These are phyloP conservation scores for Hypoxylon sp. DNA, from an alignment of 2,329 filamentous ascomycete species.

Conservation along the genomic window DNA sequence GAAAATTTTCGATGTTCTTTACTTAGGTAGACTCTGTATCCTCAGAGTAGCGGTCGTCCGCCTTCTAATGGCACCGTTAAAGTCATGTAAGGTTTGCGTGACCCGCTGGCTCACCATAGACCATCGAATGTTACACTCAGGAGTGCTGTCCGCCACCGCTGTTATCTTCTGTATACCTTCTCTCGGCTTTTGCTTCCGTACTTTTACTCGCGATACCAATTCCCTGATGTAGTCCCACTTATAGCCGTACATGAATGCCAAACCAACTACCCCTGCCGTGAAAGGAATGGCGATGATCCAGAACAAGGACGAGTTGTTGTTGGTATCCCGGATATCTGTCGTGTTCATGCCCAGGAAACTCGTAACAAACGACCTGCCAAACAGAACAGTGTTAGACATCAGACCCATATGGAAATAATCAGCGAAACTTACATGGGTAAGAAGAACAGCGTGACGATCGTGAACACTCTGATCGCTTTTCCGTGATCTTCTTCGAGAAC, in stretches of 20 bases:
- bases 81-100: too few relatives aligned
- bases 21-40: not conserved
- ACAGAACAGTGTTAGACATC: not conserved
- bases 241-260: constrained; percentile 39
- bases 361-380: constrained; percentile 36
- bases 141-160: too few relatives aligned
- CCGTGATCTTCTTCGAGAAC: constrained; percentile 40
- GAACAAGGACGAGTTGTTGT: constrained; percentile 28
- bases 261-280: constrained; percentile 30
- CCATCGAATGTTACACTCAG: too few relatives aligned
- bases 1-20: too few relatives aligned
- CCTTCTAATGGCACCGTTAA: too few relatives aligned
- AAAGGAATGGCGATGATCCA: constrained; percentile 34
- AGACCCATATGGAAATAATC: too few relatives aligned
- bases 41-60: too few relatives aligned
- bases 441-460: constrained; percentile 38
- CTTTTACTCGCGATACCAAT: too few relatives aligned
- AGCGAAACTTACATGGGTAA: constrained; percentile 31
- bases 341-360: constrained; percentile 43
- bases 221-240: constrained; percentile 6
- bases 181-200: too few relatives aligned
- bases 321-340: constrained; percentile 34
- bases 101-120: too few relatives aligned
- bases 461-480: constrained; percentile 41
- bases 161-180: too few relatives aligned